Evolutionary conservation across 192 early-diverging fungal genomes (phyloP), one percentile per base, ranked within the genome.

Genomic region (Dimargaris xerosporica): DNA sequence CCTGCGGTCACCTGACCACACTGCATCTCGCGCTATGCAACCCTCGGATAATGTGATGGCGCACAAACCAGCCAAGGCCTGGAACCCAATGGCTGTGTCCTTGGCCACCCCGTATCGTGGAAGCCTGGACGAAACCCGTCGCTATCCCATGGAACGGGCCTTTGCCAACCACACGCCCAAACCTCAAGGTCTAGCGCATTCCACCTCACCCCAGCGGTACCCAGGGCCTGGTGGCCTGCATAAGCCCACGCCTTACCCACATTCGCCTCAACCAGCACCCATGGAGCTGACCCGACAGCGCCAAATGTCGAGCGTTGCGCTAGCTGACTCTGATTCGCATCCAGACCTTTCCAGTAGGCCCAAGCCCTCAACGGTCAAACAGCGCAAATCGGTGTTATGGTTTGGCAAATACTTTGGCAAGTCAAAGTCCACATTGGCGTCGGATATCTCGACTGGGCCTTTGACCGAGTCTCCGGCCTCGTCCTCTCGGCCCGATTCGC

Each of bases 331-430:
- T 29, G 23, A 29, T 15, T 21, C 19, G 5, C 26, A 26, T 23
- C 13, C 2, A 26, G 25, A n/a, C 15, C 9, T 31, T 39, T 12
- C 56, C 31, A 29, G 7, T 16, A 5, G 16, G n/a, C 25, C 54
- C 54, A 55, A 55, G 15, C 3, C 54, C 54, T 29, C 31, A 29
- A 9, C 16, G 4, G 7, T 29, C 34, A 29, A 59, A 16, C 34
- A 17, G 2, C 26, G 31, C 17, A 34, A 16, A 19, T 59, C 56
- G 16, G 19, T 29, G 31, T 9, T 59, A 31, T 59, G 56, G 56
- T 59, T 59, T 25, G 56, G 56, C 56, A 59, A 59, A 23, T 29
- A 39, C 56, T 59, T 59, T 42, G 23, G 17, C 56, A 31, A n/a
- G 10, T 31, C 56, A 59, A 59, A 59, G 34, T 31, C 42, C 41